A percentile compares a stretch with the other conserved stretches of the same genome.
These are phyloP conservation scores for Aspergillus ochraceus DNA, from an alignment of 2,329 filamentous ascomycete species.

Conservation along the genomic window DNA sequence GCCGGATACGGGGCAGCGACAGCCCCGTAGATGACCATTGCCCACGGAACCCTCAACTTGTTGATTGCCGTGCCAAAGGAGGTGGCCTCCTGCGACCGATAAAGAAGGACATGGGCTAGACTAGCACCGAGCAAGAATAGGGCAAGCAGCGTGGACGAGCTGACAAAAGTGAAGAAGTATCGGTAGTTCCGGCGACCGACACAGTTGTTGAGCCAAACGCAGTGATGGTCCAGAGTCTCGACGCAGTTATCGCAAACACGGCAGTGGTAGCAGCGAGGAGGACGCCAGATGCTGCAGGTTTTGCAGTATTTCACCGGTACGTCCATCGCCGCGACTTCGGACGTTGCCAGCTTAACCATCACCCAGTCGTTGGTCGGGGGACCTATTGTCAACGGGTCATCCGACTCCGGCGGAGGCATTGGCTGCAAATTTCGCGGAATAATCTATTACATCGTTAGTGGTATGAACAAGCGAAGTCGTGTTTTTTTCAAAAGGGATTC, in stretches of 20 bases:
- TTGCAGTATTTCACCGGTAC: constrained; percentile 98
- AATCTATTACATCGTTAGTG: constrained; percentile 60
- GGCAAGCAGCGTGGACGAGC: constrained; percentile 72
- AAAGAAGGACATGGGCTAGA: constrained; percentile 77
- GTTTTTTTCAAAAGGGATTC: constrained; percentile 37
- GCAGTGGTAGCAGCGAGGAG: constrained; percentile 93
- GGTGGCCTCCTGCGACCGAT: constrained; percentile 62
- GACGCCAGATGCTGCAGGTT: constrained; percentile 96
- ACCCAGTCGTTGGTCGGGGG: constrained; percentile 93
- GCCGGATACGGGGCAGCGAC: constrained; percentile 76
- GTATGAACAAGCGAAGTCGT: constrained; percentile 5
- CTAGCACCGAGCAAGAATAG: constrained; percentile 75
- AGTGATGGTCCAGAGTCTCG: constrained; percentile 96
- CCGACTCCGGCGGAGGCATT: constrained; percentile 73
- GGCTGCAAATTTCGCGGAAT: constrained; percentile 88
- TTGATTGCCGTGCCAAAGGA: constrained; percentile 69
- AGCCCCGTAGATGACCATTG: constrained; percentile 80
- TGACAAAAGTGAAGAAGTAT: constrained; percentile 93
- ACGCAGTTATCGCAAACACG: constrained; percentile 96
- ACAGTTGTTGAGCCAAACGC: constrained; percentile 98
- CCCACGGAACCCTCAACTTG: constrained; percentile 77
- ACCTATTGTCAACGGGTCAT: constrained; percentile 78
- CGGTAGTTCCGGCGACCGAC: constrained; percentile 96
- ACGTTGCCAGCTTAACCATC: constrained; percentile 77
- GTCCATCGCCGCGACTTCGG: constrained; percentile 83